phyloP scores from a whole-genome alignment of 2,329 filamentous ascomycete species.

The Colletotrichum sojae region DNA sequence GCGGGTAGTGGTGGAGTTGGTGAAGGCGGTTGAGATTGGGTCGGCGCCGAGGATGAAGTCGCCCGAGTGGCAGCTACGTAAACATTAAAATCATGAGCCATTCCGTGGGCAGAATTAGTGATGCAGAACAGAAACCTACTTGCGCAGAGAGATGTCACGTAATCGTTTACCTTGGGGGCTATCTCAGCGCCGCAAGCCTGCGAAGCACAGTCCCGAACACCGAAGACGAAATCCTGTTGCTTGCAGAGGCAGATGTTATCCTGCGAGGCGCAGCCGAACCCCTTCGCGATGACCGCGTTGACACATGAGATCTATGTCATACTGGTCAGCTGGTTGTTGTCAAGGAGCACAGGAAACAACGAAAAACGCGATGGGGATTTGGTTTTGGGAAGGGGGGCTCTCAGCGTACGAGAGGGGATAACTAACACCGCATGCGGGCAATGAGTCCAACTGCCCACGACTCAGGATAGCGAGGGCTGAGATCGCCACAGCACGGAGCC shows the following conservation, averaged over 20 bases:
- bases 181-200: slow-evolving; percentile 47
- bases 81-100: slow-evolving; percentile 10
- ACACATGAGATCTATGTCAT: slow-evolving; percentile 27
- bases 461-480: slow-evolving; percentile 8
- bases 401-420: too few species aligned
- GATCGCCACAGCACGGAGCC: neutral
- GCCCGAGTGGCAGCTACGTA: slow-evolving; percentile 23
- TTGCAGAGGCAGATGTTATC: slow-evolving; percentile 58
- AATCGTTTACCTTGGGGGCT: slow-evolving; percentile 48
- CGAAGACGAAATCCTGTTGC: slow-evolving; percentile 50
- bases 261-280: slow-evolving; percentile 46
- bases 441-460: slow-evolving; percentile 32
- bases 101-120: neutral
- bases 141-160: slow-evolving; percentile 47
- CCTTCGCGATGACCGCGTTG: slow-evolving; percentile 40
- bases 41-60: slow-evolving; percentile 23
- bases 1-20: slow-evolving; percentile 18
- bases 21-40: slow-evolving; percentile 11
- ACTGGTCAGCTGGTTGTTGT: slow-evolving; percentile 1
- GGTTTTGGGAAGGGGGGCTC: too few species aligned
- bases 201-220: slow-evolving; percentile 58
- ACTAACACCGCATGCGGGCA: slow-evolving; percentile 42
- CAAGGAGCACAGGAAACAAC: neutral
- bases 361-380: too few species aligned
- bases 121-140: slow-evolving; percentile 43